Base-by-base conservation (phyloP, 1,284 basidiomycete species). In the Chiua sp. region DNA sequence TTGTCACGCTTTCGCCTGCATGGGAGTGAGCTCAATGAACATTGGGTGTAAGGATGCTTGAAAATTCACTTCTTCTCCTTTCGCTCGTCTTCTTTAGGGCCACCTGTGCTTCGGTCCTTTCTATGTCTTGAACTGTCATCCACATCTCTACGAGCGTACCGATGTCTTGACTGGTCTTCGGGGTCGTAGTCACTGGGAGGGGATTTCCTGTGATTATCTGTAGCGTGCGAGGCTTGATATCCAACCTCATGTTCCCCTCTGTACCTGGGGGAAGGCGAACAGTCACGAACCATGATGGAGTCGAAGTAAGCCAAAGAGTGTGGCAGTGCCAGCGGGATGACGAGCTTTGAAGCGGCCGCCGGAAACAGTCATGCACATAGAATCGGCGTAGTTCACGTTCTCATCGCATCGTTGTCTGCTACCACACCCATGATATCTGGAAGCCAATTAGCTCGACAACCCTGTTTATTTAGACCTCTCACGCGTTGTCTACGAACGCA, bases 1-100 rank as follows among this genome's bases (percentile, higher is more conserved):
- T 86, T 92, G 77, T 94, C 84, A 67, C 93, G 80, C 78, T 92
- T 91, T 69, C 90, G 83, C 75, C 92, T 92, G 67, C 58, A 63
- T 61, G 59, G 54, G 59, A 59, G 39, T 65, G 63, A 63, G 68
- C 30, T 37, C 42, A 53, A 30, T 4, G 51, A 46, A 35, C 23
- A 35, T 16, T 55, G 53, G 51, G 55, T 53, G 32, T n/a, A 22
- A 52, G 53, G 32, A 50, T n/a, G 48, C 20, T 51, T 13, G 23
- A 23, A 55, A 22, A 75, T 84, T 59, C 66, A 91, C 91, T 86
- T 91, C 72, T 87, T 91, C 30, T 84, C 82, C 70, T 79, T 86
- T 64, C 70, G 75, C 47, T 77, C 76, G 28, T 71, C 72, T 52
- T 79, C 82, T 67, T 65, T 69, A 59, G 76, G 73, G 16, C 71